Conservation (phyloP, 768 basidiomycete genomes). For the Collybia sordida region DNA sequence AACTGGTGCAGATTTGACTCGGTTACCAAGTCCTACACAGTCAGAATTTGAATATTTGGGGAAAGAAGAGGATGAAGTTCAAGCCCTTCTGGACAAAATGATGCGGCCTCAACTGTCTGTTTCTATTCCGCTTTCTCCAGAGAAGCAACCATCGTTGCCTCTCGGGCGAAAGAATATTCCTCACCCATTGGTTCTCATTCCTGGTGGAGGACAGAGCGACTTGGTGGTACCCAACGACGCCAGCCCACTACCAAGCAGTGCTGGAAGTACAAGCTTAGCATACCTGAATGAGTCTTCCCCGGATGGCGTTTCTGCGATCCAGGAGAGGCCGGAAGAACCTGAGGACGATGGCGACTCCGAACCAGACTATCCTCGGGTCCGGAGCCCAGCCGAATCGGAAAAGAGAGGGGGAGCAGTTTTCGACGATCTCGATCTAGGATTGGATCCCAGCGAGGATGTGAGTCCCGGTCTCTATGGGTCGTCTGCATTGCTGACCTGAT, state of each 20-base stretch:
- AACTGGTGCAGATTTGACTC: constrained; percentile 38
- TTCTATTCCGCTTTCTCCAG: constrained; percentile 37
- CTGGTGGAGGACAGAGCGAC: constrained; percentile 29
- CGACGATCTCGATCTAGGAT: constrained; percentile 51
- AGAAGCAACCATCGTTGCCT: constrained; percentile 32
- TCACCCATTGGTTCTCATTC: constrained; percentile 55
- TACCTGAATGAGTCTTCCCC: constrained; percentile 39
- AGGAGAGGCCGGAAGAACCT: constrained; percentile 11
- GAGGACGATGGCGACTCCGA: constrained; percentile 47
- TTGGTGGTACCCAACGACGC: constrained; percentile 32
- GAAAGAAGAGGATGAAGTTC: constrained; percentile 41
- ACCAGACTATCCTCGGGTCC: constrained; percentile 28
- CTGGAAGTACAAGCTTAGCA: constrained; percentile 39
- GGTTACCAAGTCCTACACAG: constrained; percentile 21
- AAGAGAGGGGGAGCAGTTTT: constrained; percentile 51
- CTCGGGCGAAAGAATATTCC: constrained; percentile 45
- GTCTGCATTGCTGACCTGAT: constrained; percentile 7
- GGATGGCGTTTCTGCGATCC: constrained; percentile 9
- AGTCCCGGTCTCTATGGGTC: constrained; percentile 16
- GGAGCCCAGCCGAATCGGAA: constrained; percentile 37
- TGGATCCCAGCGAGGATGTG: constrained; percentile 46
- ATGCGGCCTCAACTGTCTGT: constrained; percentile 31
- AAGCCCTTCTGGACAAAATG: constrained; percentile 40
- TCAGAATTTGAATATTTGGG: constrained; percentile 27
- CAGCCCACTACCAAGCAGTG: constrained; percentile 35